Percentiles rank a stretch among this genome's conserved stretches.
Evolutionary conservation across 768 basidiomycete genomes (phyloP).

Genomic region (Boletus tylopilopsis): DNA sequence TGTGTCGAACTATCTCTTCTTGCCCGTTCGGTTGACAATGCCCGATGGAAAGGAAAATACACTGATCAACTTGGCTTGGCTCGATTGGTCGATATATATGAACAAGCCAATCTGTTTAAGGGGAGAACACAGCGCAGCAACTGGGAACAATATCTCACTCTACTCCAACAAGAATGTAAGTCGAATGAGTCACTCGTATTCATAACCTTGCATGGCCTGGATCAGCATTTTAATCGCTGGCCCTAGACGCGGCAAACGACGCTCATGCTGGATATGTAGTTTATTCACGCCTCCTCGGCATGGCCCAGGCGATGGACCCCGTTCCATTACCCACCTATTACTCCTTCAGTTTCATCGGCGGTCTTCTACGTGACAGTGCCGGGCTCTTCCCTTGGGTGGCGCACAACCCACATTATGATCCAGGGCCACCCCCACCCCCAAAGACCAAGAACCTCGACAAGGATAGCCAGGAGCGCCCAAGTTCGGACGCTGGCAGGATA

Average conservation of each 20-base stretch:
- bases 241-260: conserved; percentile 68
- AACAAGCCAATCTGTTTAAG: conserved; percentile 50
- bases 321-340: conserved; percentile 42
- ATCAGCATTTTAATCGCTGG: conserved; percentile 7
- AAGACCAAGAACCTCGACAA: conserved; percentile 24
- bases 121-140: conserved; percentile 62
- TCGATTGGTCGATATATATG: conserved; percentile 60
- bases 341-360: conserved; percentile 51
- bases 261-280: conserved; percentile 60
- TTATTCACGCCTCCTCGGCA: conserved; percentile 42
- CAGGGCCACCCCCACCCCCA: conserved; percentile 61
- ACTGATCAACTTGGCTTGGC: conserved; percentile 57
- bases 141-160: conserved; percentile 55
- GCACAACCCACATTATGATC: conserved; percentile 66
- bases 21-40: conserved; percentile 67
- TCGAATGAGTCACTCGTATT: conserved; percentile 7
- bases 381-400: conserved; percentile 45
- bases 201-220: neutral
- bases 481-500: neutral
- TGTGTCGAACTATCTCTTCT: conserved; percentile 69
- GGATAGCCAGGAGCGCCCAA: neutral
- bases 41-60: conserved; percentile 70
- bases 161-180: conserved; percentile 58
- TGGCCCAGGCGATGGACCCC: conserved; percentile 38
- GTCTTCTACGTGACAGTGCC: conserved; percentile 40